Evolutionary conservation across 1,284 basidiomycete genomes (phyloP).

Genomic region (Cerioporus squamosus): DNA sequence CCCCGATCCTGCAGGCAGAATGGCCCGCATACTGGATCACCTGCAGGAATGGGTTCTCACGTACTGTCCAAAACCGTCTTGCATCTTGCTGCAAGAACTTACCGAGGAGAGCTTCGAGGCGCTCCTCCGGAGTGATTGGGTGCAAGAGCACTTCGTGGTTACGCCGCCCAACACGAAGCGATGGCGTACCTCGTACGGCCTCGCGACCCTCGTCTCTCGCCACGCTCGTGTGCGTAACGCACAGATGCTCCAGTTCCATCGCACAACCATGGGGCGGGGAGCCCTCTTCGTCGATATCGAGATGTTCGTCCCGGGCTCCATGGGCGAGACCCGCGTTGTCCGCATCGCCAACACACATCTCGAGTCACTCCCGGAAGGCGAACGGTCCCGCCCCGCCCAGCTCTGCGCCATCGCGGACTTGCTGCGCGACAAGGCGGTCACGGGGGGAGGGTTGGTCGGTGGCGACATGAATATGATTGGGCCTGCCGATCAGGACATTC

Average conservation of each 20-base stretch:
- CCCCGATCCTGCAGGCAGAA: slow-evolving; percentile 43
- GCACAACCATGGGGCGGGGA: slow-evolving; percentile 52
- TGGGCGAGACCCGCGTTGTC: slow-evolving; percentile 34
- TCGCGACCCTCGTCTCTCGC: slow-evolving; percentile 65
- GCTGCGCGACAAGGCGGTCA: slow-evolving; percentile 47
- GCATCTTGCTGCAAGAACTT: slow-evolving; percentile 72
- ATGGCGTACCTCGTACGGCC: slow-evolving; percentile 63
- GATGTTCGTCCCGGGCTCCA: slow-evolving; percentile 39
- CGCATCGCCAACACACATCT: slow-evolving; percentile 73
- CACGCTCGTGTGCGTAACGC: slow-evolving; percentile 50
- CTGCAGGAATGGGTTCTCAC: slow-evolving; percentile 54
- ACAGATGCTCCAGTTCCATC: slow-evolving; percentile 53
- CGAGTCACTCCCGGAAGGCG: slow-evolving; percentile 58
- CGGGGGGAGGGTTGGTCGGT: slow-evolving; percentile 57
- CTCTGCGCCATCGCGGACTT: slow-evolving; percentile 52
- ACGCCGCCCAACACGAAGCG: slow-evolving; percentile 54
- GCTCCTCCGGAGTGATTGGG: slow-evolving; percentile 61
- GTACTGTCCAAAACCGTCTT: slow-evolving; percentile 55
- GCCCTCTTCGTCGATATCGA: slow-evolving; percentile 62
- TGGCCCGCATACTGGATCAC: slow-evolving; percentile 53
- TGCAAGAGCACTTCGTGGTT: slow-evolving; percentile 59
- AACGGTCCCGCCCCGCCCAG: slow-evolving; percentile 51
- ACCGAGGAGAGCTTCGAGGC: slow-evolving; percentile 43
- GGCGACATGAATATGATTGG: slow-evolving; percentile 74
- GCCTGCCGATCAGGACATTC: slow-evolving; percentile 45